Base-by-base conservation (phyloP, 768 basidiomycete species). In the Leccinum incarnatum region DNA sequence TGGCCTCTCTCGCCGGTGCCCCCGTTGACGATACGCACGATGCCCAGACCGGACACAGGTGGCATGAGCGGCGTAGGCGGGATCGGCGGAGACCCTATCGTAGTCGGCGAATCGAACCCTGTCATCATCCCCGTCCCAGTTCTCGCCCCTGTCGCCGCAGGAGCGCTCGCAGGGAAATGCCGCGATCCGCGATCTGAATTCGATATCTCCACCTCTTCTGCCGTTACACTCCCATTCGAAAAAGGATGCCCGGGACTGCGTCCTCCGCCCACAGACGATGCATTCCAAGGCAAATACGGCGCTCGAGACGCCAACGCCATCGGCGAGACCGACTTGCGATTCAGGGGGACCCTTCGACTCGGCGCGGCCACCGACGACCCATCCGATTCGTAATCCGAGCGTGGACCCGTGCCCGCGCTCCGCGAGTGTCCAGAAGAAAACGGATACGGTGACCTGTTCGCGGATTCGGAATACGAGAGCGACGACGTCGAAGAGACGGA, bases 401-500 rank as follows among this genome's bases (percentile, higher is more conserved):
- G 69, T 17, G 69, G 74, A 51, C 65, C 70, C 9, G 66, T 59
- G 12, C 73, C 51, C 19, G 56, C 50, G 21, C 59, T 74, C 52
- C 55, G 62, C 14, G 56, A 23, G 40, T 51, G 45, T 29, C 51
- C 17, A 4, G 51, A 23, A 1, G 64, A 23, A 27, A 40, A 46
- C 15, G 75, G 69, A 58, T 70, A 74, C 17, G 72, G 70, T 10
- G 47, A 55, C 15, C 68, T 68, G 4, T 74, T 72, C 51, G 77
- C 60, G 1, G 74, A 76, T 60, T 85, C 85, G 12, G 84, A 80
- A 3, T 82, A 81, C 2, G 86, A 86, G 17, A 86, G 62, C 1
- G 89, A 88, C 1, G 87, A 87, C 2, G 79, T 67, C 2, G 87
- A 85, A 9, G 89, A 90, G 63, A 81, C 75, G 1, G 88, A 89